Conservation (phyloP, 768 basidiomycete genomes). For the Chalciporus chontae region DNA sequence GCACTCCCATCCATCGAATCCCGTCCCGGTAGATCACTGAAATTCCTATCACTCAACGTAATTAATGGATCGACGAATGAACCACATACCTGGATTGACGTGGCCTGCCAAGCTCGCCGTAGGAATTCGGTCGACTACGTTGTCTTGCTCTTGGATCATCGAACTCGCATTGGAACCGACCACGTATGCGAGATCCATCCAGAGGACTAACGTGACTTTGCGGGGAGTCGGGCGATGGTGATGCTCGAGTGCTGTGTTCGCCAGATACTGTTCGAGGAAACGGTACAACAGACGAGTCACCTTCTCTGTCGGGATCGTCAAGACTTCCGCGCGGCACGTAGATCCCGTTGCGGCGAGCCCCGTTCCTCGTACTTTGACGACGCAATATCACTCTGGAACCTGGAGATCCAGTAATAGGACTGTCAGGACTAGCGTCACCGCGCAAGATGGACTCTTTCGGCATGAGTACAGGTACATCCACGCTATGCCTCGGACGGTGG, state of each 20-base stretch:
- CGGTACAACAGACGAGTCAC: conserved; percentile 47
- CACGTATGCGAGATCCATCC: conserved; percentile 41
- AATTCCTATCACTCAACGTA: conserved; percentile 48
- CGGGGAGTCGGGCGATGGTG: conserved; percentile 38
- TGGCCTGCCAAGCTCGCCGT: conserved; percentile 61
- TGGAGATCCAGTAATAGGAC: conserved; percentile 31
- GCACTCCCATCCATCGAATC: conserved; percentile 64
- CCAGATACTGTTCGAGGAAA: conserved; percentile 62
- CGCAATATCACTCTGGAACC: conserved; percentile 48
- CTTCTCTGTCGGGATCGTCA: conserved; percentile 34
- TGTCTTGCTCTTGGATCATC: conserved; percentile 52
- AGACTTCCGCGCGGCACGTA: conserved; percentile 40
- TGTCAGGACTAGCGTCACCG: conserved; percentile 61
- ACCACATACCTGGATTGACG: conserved; percentile 68
- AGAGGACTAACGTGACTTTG: conserved; percentile 25
- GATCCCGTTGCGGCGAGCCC: conserved; percentile 44
- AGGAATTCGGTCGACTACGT: conserved; percentile 59
- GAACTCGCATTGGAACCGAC: conserved; percentile 73
- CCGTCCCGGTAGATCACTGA: conserved; percentile 62
- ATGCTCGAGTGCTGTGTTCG: conserved; percentile 37
- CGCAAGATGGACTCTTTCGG: conserved; percentile 47
- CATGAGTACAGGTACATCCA: conserved; percentile 49
- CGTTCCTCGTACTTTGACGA: conserved; percentile 53
- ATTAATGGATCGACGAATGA: conserved; percentile 60
- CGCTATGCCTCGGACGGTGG: conserved; percentile 62